Percentiles rank a stretch among this genome's conserved stretches.
phyloP scores from a whole-genome alignment of 108 stramenopile species.

The Fragilaria crotonensis region DNA sequence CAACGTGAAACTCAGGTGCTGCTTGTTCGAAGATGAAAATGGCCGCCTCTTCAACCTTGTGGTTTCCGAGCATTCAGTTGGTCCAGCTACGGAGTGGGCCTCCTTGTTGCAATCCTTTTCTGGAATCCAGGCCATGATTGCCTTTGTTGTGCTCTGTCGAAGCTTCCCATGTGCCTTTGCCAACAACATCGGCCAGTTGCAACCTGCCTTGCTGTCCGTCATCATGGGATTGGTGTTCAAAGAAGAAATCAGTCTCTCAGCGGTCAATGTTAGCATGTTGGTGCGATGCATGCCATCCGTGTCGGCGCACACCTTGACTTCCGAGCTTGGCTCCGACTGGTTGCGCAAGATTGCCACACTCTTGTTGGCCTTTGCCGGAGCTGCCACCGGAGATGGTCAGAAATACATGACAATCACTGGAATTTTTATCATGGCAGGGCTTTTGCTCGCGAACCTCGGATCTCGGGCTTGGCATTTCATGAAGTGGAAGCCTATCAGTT shows the following conservation, averaged over 20 bases:
- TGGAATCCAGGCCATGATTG: slow-evolving; percentile 44
- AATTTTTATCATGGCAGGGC: slow-evolving; percentile 31
- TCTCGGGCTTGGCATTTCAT: slow-evolving; percentile 58
- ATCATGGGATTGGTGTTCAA: slow-evolving; percentile 46
- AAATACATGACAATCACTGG: slow-evolving; percentile 34
- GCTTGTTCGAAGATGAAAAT: slow-evolving; percentile 1
- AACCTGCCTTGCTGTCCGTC: slow-evolving; percentile 34
- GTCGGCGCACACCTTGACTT: slow-evolving; percentile 36
- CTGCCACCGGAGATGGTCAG: slow-evolving; percentile 21
- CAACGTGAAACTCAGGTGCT: not conserved
- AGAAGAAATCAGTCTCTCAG: slow-evolving; percentile 50
- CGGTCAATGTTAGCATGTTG: slow-evolving; percentile 54
- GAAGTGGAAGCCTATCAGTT: slow-evolving; percentile 44
- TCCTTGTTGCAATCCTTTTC: slow-evolving; percentile 31
- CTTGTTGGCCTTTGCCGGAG: slow-evolving; percentile 31
- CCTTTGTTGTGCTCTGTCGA: slow-evolving; percentile 36
- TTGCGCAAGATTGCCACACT: slow-evolving; percentile 37
- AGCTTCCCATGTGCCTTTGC: slow-evolving; percentile 31
- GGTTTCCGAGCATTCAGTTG: slow-evolving; percentile 12
- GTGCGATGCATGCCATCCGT: slow-evolving; percentile 47
- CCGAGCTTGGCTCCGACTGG: slow-evolving; percentile 44
- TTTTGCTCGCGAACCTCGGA: slow-evolving; percentile 61
- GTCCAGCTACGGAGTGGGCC: slow-evolving; percentile 37
- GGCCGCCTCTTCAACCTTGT: slow-evolving; percentile 3
- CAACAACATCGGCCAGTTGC: slow-evolving; percentile 10